Percentiles rank a stretch among this genome's conserved stretches.
Conservation (phyloP, 1,284 basidiomycete species). For the Bjerkandera adusta region DNA sequence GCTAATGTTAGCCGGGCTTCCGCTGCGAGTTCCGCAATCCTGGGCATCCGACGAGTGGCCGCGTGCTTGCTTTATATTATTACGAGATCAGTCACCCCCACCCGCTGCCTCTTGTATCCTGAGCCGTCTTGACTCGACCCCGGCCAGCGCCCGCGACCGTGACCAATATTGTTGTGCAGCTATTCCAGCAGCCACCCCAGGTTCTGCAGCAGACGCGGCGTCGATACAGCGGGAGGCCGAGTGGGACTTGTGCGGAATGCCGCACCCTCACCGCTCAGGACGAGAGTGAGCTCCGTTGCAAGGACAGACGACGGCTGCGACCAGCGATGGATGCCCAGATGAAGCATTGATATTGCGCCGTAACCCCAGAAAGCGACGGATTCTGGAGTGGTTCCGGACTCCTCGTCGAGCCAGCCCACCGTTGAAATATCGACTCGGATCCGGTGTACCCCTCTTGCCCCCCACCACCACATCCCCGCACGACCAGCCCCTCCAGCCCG, state of each 20-base stretch:
- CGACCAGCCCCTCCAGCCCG: background rate
- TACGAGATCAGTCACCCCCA: no score
- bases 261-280: constrained; percentile 9
- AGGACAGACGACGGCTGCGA: background rate
- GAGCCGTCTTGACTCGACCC: no score
- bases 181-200: background rate
- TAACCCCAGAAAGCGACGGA: constrained; percentile 4
- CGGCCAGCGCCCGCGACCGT: no score
- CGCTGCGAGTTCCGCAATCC: no score
- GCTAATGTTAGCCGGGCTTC: no score
- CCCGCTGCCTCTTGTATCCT: no score
- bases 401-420: constrained; percentile 2
- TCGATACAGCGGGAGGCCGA: constrained; percentile 3
- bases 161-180: background rate
- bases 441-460: constrained; percentile 3
- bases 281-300: background rate
- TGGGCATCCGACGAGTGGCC: no score
- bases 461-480: constrained; percentile 1
- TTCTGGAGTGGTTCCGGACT: constrained; percentile 9
- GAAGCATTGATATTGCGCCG: constrained; percentile 12
- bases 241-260: constrained; percentile 13
- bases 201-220: background rate
- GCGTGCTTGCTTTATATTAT: no score
- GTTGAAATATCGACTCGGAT: background rate
- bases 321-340: constrained; percentile 10